These are phyloP conservation scores for Stramenopiles sp. DNA, from an alignment of 352 stramenopile genomes.

Conservation along the genomic window DNA sequence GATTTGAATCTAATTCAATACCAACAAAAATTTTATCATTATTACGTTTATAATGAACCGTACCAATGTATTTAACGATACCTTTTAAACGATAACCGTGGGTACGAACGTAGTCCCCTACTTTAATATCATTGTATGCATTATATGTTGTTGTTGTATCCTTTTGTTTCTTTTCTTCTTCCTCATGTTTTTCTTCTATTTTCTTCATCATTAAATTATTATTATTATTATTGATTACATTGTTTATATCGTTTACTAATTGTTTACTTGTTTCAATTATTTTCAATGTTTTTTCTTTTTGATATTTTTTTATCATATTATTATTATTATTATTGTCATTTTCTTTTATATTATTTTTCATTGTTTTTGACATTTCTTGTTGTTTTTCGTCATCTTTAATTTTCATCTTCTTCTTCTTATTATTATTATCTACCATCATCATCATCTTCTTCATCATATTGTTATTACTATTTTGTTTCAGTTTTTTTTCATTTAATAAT, in stretches of 20 bases:
- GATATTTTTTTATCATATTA: neutral
- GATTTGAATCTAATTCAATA: neutral
- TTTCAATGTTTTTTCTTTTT: neutral
- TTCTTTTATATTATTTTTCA: neutral
- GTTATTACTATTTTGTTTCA: neutral
- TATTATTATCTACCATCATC: no score
- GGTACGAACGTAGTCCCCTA: neutral
- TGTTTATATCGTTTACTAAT: no score
- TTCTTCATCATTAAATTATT: no score
- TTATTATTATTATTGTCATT: neutral
- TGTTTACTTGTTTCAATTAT: no score
- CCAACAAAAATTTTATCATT: neutral
- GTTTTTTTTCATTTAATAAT: neutral
- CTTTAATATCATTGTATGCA: no score
- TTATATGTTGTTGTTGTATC: neutral
- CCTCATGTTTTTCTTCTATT: neutral
- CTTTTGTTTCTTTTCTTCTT: neutral
- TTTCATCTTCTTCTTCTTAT: no score
- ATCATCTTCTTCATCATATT: neutral
- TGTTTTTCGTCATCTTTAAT: no score
- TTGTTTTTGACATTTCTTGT: neutral
- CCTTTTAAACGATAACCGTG: neutral
- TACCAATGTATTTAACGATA: neutral
- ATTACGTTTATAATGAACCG: neutral
- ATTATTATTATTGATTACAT: no score